Evolutionary conservation across 2,329 filamentous ascomycete genomes (phyloP).

Genomic region (Pseudogymnoascus sp.): DNA sequence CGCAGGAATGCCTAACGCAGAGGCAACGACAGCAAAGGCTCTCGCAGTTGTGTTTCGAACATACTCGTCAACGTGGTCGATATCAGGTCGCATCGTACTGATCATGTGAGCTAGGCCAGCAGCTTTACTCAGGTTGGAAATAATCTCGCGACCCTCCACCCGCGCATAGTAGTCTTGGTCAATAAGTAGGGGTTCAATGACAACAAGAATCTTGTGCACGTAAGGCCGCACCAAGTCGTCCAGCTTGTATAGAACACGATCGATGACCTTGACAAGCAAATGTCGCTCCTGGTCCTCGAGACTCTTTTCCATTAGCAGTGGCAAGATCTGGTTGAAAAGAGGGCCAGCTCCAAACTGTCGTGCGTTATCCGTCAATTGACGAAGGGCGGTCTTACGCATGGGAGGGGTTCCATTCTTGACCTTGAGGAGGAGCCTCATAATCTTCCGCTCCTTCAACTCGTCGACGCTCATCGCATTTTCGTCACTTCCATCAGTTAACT

Average conservation of each 20-base stretch:
- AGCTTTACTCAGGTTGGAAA: slow-evolving; percentile 94
- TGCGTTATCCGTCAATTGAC: slow-evolving; percentile 95
- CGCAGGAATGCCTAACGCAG: slow-evolving; percentile 89
- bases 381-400: slow-evolving; percentile 95
- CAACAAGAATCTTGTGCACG: slow-evolving; percentile 95
- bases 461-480: slow-evolving; percentile 89
- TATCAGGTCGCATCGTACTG: slow-evolving; percentile 97
- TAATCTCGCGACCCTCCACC: slow-evolving; percentile 96
- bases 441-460: slow-evolving; percentile 94
- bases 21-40: slow-evolving; percentile 95
- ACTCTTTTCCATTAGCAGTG: slow-evolving; percentile 95
- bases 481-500: slow-evolving; percentile 87
- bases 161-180: slow-evolving; percentile 99
- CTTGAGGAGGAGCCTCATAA: slow-evolving; percentile 92
- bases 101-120: slow-evolving; percentile 98
- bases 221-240: slow-evolving; percentile 94
- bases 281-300: slow-evolving; percentile 97
- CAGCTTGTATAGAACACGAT: slow-evolving; percentile 95
- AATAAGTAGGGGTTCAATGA: slow-evolving; percentile 97
- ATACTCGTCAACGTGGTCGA: slow-evolving; percentile 97
- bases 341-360: slow-evolving; percentile 89
- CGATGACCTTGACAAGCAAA: slow-evolving; percentile 97
- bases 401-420: slow-evolving; percentile 99
- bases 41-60: slow-evolving; percentile 95
- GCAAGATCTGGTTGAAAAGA: slow-evolving; percentile 94